Percentiles rank a stretch among this genome's conserved stretches.
Conservation (phyloP, 2,329 filamentous ascomycete genomes). For the Trichoderma hamatum region DNA sequence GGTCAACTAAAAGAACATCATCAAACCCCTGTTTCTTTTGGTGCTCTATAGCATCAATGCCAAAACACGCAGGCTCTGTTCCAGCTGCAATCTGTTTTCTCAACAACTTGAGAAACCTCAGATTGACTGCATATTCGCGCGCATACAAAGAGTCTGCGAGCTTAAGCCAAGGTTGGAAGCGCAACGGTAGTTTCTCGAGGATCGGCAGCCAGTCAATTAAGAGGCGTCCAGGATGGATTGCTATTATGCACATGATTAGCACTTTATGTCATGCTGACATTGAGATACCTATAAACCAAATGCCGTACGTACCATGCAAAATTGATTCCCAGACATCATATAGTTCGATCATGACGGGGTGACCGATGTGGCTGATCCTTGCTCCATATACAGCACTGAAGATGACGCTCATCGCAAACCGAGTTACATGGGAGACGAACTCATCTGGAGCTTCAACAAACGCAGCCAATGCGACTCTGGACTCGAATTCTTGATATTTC, state of each 20-base stretch:
- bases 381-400: constrained; percentile 23
- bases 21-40: not conserved
- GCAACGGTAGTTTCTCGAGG: constrained; percentile 13
- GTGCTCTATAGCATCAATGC: not conserved
- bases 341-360: constrained; percentile 16
- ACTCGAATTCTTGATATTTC: constrained; percentile 10
- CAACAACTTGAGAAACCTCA: not conserved
- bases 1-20: not conserved
- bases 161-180: constrained; percentile 19
- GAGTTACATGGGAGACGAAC: not conserved
- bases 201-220: constrained; percentile 24
- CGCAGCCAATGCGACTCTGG: not conserved
- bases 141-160: not conserved
- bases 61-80: not conserved
- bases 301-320: not conserved
- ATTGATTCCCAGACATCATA: not conserved
- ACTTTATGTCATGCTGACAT: too few species aligned
- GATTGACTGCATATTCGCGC: not conserved
- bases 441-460: not conserved
- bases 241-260: not conserved
- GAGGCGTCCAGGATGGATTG: constrained; percentile 5
- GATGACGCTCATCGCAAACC: constrained; percentile 16
- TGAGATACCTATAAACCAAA: too few species aligned
- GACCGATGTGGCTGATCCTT: not conserved
- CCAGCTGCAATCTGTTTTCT: not conserved